phyloP scores from a whole-genome alignment of 2,329 filamentous ascomycete species.

The Stagonosporopsis rhizophila region DNA sequence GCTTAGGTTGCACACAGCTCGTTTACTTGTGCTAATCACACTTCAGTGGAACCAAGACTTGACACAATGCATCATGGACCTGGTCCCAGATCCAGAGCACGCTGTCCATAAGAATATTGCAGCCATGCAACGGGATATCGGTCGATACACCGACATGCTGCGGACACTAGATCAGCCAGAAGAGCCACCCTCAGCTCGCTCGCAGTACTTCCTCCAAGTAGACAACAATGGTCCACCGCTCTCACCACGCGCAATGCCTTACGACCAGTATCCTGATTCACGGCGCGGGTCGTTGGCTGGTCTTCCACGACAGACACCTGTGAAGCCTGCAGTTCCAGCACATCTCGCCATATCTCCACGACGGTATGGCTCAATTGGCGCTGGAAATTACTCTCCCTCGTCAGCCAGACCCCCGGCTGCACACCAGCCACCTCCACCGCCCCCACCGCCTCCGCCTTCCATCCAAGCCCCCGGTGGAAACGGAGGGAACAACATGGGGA shows the following conservation, averaged over 20 bases:
- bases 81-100: constrained; percentile 78
- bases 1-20: constrained; percentile 31
- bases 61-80: constrained; percentile 73
- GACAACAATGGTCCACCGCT: constrained; percentile 70
- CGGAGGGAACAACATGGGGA: constrained; percentile 55
- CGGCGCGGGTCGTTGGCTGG: constrained; percentile 70
- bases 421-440: constrained; percentile 64
- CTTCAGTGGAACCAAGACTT: constrained; percentile 82
- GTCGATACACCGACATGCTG: constrained; percentile 66
- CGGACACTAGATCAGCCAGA: constrained; percentile 65
- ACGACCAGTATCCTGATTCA: constrained; percentile 71
- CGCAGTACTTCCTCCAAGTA: constrained; percentile 53
- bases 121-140: constrained; percentile 68
- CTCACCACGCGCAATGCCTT: constrained; percentile 84
- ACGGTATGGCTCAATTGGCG: constrained; percentile 86
- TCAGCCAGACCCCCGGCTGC: constrained; percentile 75
- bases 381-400: constrained; percentile 72
- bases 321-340: constrained; percentile 81
- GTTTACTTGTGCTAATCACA: constrained; percentile 35
- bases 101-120: constrained; percentile 75
- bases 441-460: constrained; percentile 69
- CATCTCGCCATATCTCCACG: constrained; percentile 80
- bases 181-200: constrained; percentile 68
- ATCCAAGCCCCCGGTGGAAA: constrained; percentile 68
- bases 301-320: constrained; percentile 66